phyloP scores from a whole-genome alignment of 1,284 basidiomycete genomes.

The Pseudozyma sp. region DNA sequence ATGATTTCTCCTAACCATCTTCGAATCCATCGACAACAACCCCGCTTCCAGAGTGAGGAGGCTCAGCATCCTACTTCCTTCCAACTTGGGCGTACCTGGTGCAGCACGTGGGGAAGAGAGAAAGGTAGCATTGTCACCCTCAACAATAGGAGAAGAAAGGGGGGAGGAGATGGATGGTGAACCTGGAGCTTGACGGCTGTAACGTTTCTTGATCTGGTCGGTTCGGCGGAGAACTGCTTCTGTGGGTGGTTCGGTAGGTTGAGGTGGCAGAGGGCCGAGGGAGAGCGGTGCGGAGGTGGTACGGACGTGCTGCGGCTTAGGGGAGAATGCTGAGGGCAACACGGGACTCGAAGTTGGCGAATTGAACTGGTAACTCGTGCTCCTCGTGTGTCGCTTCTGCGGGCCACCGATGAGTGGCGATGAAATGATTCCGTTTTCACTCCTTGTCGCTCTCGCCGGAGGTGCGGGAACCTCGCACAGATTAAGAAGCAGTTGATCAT shows the following conservation, averaged over 20 bases:
- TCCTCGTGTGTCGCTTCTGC: conserved; percentile 1
- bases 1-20: conserved; percentile 21
- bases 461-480: conserved; percentile 18
- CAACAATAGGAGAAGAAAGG: conserved; percentile 7
- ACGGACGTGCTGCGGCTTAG: conserved; percentile 2
- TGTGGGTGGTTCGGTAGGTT: conserved; percentile 11
- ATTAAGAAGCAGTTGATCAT: conserved; percentile 33
- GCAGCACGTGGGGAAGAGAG: conserved; percentile 5
- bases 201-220: conserved; percentile 30
- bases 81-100: conserved; percentile 14
- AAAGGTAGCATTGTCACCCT: not conserved
- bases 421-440: not conserved
- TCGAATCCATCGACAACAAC: conserved; percentile 29
- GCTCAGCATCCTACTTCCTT: conserved; percentile 7
- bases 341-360: not conserved
- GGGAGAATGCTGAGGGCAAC: not conserved
- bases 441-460: not conserved
- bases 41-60: conserved; percentile 21
- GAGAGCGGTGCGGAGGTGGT: conserved; percentile 23
- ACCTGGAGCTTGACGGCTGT: conserved; percentile 13
- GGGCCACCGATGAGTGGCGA: not conserved
- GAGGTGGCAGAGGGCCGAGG: conserved; percentile 36
- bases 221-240: conserved; percentile 29
- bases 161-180: not conserved
- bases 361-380: not conserved